A percentile compares a stretch with the other conserved stretches of the same genome.
These are phyloP conservation scores for Cenchrus fungigraminus DNA, from an alignment of 176 grass and related monocot species.

Conservation along the genomic window DNA sequence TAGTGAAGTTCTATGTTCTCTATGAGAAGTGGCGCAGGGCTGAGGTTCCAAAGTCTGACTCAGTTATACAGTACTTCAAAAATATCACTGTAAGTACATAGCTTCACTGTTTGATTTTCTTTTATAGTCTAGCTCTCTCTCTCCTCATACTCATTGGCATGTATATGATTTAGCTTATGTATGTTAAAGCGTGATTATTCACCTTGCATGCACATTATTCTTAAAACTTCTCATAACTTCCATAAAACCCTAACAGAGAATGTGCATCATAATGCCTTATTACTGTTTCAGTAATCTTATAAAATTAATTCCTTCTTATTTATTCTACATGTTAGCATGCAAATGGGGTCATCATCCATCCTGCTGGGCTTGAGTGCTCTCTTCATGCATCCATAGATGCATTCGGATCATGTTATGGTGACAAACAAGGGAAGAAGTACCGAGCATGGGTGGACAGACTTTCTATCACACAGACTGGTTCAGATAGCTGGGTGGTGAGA, in stretches of 20 bases:
- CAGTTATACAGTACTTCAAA: conserved; percentile 57
- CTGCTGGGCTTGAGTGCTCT: conserved; percentile 61
- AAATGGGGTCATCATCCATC: conserved; percentile 71
- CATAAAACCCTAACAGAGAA: background rate
- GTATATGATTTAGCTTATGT: conserved; percentile 1
- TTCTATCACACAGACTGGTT: conserved; percentile 60
- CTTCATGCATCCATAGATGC: conserved; percentile 61
- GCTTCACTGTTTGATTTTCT: conserved; percentile 10
- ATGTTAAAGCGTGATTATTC: conserved; percentile 1
- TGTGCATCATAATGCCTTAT: background rate
- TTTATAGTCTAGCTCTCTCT: background rate
- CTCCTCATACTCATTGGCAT: background rate
- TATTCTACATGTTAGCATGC: conserved; percentile 49
- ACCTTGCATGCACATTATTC: background rate
- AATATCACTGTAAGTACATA: conserved; percentile 61
- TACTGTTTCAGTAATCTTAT: conserved; percentile 4
- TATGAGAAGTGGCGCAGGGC: conserved; percentile 80
- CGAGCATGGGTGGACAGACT: conserved; percentile 80
- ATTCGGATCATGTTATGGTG: conserved; percentile 62
- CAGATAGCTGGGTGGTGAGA: conserved; percentile 69
- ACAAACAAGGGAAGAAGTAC: conserved; percentile 72
- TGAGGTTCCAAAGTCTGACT: conserved; percentile 66
- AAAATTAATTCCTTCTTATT: conserved; percentile 21
- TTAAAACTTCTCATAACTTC: background rate
- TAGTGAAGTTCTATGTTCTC: conserved; percentile 77